Evolutionary conservation across 2,329 filamentous ascomycete species (phyloP), one percentile per base, ranked within the genome.

Genomic region (Geosmithia morbida): DNA sequence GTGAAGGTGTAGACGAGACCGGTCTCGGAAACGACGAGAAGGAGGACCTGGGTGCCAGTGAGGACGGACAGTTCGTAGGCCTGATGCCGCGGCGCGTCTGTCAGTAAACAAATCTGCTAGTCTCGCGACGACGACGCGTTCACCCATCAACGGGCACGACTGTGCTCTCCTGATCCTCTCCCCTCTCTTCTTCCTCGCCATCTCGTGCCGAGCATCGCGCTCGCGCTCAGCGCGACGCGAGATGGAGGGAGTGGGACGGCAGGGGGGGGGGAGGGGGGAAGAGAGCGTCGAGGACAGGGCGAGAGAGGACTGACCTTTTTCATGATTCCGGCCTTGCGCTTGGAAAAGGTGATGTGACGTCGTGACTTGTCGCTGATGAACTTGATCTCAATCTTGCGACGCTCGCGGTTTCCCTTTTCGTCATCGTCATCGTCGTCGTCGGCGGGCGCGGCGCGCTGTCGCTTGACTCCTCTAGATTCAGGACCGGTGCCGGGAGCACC

Each of bases 301-400:
- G n/a, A n/a, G n/a, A n/a, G n/a, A n/a, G n/a, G n/a, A n/a, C 81
- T 57, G 65, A 96, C 92, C 88, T 97, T 97, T 78, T 98, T 97
- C 92, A 98, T 97, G 68, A 98, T 97, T 59, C 92, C 92, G 48
- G 92, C 92, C 75, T 98, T 98, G 66, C 92, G 87, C 81, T 98
- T 98, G 57, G 90, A 97, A 68, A 98, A 97, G 60, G 92, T 97
- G 65, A 97, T 98, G 74, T 98, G 92, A 53, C 92, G 85, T 71
- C 92, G 88, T 71, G 90, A 97, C 75, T 98, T 98, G 71, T 98
- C 92, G 69, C 89, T 90, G 68, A 98, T 98, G 72, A 98, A 98
- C 78, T 98, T 98, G 73, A 98, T 98, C 70, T 98, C 92, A 61
- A 98, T 98, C 84, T 98, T 98, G 71, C 92, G 83, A 64, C 92